Conservation (phyloP, 495 filamentous ascomycete genomes). For the Rhypophila decipiens region DNA sequence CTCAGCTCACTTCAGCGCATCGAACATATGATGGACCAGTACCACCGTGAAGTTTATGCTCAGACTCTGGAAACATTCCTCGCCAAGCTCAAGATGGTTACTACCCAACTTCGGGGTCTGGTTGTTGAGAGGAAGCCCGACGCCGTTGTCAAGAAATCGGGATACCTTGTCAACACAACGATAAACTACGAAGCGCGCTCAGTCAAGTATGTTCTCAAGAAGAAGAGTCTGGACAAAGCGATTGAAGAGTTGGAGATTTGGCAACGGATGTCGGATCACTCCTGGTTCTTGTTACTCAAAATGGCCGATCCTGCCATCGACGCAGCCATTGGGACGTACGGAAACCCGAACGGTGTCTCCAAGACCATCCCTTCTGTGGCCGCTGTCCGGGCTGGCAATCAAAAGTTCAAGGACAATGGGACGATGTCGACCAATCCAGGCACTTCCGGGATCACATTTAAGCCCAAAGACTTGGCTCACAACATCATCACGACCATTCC, state of each 20-base stretch:
- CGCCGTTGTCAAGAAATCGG: neutral
- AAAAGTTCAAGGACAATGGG: too few relatives aligned
- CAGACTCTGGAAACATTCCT: conserved; percentile 2
- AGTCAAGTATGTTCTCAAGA: conserved; percentile 10
- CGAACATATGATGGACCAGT: conserved; percentile 26
- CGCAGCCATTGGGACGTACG: conserved; percentile 3
- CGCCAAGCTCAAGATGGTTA: conserved; percentile 4
- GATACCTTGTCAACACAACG: neutral
- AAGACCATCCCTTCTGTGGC: neutral
- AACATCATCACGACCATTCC: conserved; percentile 14
- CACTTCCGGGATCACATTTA: conserved; percentile 5
- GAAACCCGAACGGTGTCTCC: neutral
- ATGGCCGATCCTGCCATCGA: conserved; percentile 27
- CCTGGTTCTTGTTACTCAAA: conserved; percentile 36
- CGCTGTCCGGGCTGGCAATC: conserved; percentile 1
- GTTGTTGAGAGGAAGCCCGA: neutral
- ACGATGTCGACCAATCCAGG: neutral
- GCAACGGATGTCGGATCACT: conserved; percentile 28
- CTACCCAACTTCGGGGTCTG: neutral
- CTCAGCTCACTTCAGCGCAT: conserved; percentile 29
- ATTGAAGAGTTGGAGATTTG: conserved; percentile 35
- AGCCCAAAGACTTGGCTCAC: conserved; percentile 4
- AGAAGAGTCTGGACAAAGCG: conserved; percentile 22
- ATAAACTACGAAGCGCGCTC: neutral
- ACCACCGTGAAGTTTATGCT: conserved; percentile 15